Conservation (phyloP, 2,329 filamentous ascomycete genomes). For the Colletotrichum viniferum region DNA sequence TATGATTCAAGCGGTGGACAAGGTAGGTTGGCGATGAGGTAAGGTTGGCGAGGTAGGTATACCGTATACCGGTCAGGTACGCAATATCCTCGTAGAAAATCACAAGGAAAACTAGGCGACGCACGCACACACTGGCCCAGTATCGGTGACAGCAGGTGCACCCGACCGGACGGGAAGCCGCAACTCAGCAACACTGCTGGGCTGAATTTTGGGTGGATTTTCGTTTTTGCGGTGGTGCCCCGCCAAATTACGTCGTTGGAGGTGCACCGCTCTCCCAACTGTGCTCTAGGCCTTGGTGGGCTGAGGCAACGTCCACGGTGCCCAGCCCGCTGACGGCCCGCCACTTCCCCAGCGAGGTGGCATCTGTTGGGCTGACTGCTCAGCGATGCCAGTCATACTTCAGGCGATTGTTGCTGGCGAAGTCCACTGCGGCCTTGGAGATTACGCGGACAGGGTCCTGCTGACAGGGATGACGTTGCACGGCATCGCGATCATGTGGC, state of each 20-base stretch:
- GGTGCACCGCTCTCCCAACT: neutral
- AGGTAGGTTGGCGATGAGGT: neutral
- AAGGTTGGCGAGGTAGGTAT: neutral
- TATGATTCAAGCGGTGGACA: neutral
- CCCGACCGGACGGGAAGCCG: neutral
- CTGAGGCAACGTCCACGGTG: neutral
- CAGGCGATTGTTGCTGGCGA: neutral
- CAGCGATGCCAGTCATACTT: neutral
- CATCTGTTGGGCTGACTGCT: neutral
- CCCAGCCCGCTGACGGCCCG: neutral
- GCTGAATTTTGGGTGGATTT: slow-evolving; percentile 9
- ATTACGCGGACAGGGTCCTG: slow-evolving; percentile 19
- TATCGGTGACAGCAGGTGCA: neutral
- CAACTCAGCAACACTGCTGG: neutral
- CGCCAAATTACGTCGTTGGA: slow-evolving; percentile 25
- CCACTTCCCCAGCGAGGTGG: neutral
- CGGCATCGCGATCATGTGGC: neutral
- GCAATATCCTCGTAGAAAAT: neutral
- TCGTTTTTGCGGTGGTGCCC: slow-evolving; percentile 23
- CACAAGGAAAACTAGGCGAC: neutral
- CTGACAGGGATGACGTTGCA: slow-evolving; percentile 15
- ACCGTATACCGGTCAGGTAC: neutral
- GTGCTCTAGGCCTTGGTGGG: neutral
- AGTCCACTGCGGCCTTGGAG: slow-evolving; percentile 14
- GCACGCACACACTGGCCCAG: neutral